A percentile compares a stretch with the other conserved stretches of the same genome.
Evolutionary conservation across 495 filamentous ascomycete species (phyloP).

Genomic region (Copromyces sp.): DNA sequence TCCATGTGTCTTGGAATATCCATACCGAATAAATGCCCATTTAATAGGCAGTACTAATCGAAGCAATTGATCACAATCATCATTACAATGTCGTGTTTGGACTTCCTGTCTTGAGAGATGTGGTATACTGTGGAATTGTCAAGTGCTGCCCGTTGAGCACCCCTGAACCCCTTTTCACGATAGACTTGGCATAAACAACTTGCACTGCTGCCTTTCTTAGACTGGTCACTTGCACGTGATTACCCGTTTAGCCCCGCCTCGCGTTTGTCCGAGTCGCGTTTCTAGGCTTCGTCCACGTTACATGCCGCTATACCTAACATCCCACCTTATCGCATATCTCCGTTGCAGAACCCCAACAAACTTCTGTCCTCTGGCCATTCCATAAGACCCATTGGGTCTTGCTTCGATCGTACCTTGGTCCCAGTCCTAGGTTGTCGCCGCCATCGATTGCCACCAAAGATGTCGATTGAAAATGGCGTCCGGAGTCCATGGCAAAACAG

Average conservation of each 20-base stretch:
- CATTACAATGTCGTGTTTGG: neutral
- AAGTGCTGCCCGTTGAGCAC: neutral
- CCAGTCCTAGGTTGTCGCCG: neutral
- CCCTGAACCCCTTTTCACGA: neutral
- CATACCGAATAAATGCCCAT: neutral
- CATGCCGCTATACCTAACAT: neutral
- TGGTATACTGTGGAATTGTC: neutral
- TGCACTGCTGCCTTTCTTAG: neutral
- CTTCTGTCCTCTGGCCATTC: neutral
- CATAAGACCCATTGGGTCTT: neutral
- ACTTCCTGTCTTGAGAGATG: neutral
- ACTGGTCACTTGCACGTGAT: neutral
- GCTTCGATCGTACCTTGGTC: neutral
- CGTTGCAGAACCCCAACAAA: neutral
- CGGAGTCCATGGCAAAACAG: conserved; percentile 10
- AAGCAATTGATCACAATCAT: neutral
- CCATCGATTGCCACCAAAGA: conserved; percentile 3
- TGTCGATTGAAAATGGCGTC: conserved; percentile 15
- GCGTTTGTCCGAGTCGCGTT: neutral
- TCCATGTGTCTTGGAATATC: neutral
- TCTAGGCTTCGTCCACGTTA: neutral
- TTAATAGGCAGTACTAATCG: neutral
- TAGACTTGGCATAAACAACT: neutral
- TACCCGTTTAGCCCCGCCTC: neutral
- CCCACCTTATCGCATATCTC: neutral